Evolutionary conservation across 2,329 filamentous ascomycete species (phyloP).

Genomic region (Spiromastix sp.): DNA sequence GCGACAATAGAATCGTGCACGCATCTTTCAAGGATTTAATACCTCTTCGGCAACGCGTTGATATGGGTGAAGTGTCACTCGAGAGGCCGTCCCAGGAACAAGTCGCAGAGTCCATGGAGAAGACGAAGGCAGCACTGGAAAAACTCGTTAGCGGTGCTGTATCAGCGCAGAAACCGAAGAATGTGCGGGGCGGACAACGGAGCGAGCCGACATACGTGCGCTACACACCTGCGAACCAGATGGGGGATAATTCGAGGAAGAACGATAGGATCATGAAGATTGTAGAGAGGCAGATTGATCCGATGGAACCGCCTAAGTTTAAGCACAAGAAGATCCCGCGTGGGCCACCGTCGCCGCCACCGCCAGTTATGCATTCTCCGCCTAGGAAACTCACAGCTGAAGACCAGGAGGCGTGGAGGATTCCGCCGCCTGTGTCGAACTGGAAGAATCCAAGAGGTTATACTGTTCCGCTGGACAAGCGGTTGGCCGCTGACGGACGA

Average conservation of each 20-base stretch:
- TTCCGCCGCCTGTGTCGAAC: conserved; percentile 81
- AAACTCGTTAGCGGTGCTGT: conserved; percentile 75
- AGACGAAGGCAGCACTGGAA: conserved; percentile 77
- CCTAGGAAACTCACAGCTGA: conserved; percentile 91
- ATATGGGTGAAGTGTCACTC: conserved; percentile 83
- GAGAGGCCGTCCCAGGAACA: conserved; percentile 76
- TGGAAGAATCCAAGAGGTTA: conserved; percentile 99
- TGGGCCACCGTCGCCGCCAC: conserved; percentile 82
- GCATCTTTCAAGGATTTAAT: conserved; percentile 96
- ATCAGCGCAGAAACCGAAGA: conserved; percentile 91
- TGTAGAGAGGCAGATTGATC: conserved; percentile 84
- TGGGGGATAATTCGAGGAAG: conserved; percentile 78
- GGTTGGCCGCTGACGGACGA: conserved; percentile 84
- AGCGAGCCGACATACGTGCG: conserved; percentile 87
- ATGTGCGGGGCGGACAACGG: conserved; percentile 68
- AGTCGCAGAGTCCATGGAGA: conserved; percentile 72
- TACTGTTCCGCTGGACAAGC: conserved; percentile 90
- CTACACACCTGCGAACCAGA: conserved; percentile 93
- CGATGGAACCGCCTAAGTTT: conserved; percentile 95
- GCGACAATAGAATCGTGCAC: conserved; percentile 75
- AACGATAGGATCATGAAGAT: conserved; percentile 98
- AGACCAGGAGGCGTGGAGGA: conserved; percentile 95
- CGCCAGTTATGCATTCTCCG: conserved; percentile 89
- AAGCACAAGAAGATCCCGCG: conserved; percentile 98
- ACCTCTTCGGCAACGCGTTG: conserved; percentile 80